Evolutionary conservation across 2,329 filamentous ascomycete genomes (phyloP).

Genomic region (Chaetothyriales sp.): DNA sequence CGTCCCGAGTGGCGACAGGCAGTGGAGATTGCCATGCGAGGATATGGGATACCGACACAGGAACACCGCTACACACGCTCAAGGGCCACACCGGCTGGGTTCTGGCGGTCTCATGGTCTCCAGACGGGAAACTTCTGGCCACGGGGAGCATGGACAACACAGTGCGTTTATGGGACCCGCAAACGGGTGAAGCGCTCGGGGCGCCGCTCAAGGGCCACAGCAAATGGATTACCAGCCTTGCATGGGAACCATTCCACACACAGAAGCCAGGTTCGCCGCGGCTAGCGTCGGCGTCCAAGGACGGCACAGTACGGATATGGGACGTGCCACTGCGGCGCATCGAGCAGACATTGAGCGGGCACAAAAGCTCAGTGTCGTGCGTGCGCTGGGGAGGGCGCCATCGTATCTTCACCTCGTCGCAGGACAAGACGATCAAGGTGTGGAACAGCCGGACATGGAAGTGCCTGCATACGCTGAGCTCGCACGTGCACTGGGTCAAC

Average conservation of each 20-base stretch:
- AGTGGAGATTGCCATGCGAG: constrained; percentile 82
- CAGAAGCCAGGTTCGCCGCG: constrained; percentile 59
- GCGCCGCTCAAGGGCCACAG: constrained; percentile 66
- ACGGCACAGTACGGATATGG: constrained; percentile 79
- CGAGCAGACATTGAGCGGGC: constrained; percentile 71
- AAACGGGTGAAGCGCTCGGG: constrained; percentile 59
- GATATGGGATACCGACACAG: constrained; percentile 90
- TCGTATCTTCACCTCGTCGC: constrained; percentile 66
- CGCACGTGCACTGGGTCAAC: constrained; percentile 91
- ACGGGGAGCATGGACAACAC: constrained; percentile 90
- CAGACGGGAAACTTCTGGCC: constrained; percentile 64
- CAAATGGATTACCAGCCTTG: constrained; percentile 75
- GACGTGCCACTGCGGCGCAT: constrained; percentile 61
- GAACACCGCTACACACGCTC: constrained; percentile 71
- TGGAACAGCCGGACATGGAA: constrained; percentile 74
- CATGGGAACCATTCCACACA: constrained; percentile 87
- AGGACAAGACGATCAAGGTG: constrained; percentile 83
- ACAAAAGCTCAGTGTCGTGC: constrained; percentile 78
- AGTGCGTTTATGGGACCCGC: constrained; percentile 71
- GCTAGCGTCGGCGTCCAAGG: constrained; percentile 77
- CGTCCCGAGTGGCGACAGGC: constrained; percentile 67
- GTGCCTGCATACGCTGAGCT: constrained; percentile 59
- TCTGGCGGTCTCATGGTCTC: constrained; percentile 70
- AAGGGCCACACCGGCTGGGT: constrained; percentile 86
- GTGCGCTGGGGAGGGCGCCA: constrained; percentile 91